These are phyloP conservation scores for Trichoderma sp. DNA, from an alignment of 2,329 filamentous ascomycete species.

Conservation along the genomic window DNA sequence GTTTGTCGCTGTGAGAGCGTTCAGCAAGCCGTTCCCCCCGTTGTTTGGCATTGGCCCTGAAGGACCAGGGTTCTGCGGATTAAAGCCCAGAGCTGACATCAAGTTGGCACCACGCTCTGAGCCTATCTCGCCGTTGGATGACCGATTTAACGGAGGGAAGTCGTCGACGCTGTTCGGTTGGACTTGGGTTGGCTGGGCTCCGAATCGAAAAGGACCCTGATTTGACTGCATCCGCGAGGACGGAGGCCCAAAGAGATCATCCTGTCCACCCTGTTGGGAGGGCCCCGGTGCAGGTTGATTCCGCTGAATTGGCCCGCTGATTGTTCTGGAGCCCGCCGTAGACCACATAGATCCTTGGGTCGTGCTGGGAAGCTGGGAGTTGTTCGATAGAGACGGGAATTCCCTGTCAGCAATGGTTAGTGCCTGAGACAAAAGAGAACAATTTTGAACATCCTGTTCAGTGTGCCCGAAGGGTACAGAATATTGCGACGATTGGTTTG, in stretches of 20 bases:
- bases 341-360: constrained; percentile 56
- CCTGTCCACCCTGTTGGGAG: constrained; percentile 51
- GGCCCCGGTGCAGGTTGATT: constrained; percentile 50
- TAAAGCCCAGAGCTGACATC: constrained; percentile 55
- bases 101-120: constrained; percentile 52
- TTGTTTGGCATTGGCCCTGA: constrained; percentile 38
- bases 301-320: constrained; percentile 49
- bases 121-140: constrained; percentile 55
- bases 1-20: constrained; percentile 60
- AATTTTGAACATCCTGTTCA: background rate
- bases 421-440: background rate
- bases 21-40: constrained; percentile 60
- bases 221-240: constrained; percentile 38
- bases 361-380: constrained; percentile 50
- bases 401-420: constrained; percentile 44
- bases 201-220: constrained; percentile 55
- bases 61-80: constrained; percentile 42
- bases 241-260: constrained; percentile 43
- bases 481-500: background rate
- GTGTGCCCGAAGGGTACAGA: background rate
- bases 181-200: constrained; percentile 49
- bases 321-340: constrained; percentile 46
- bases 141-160: constrained; percentile 60
- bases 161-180: constrained; percentile 54
- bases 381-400: constrained; percentile 64